A percentile compares a stretch with the other conserved stretches of the same genome.
Evolutionary conservation across 352 stramenopile genomes (phyloP).

Genomic region (Lagenidium giganteum): DNA sequence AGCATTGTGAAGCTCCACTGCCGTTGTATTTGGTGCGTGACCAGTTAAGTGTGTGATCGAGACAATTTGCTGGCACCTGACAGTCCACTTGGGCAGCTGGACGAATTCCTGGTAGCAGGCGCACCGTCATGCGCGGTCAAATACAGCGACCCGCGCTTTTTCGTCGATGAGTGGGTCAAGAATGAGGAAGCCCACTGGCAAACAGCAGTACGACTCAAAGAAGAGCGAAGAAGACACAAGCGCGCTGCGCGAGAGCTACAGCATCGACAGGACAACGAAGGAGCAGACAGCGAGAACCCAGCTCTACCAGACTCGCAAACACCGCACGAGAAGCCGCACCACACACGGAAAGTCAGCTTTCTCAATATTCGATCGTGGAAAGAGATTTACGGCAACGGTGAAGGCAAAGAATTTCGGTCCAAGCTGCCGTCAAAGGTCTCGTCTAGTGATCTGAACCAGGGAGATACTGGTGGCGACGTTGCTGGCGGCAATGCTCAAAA

Average conservation of each 20-base stretch:
- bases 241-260: slow-evolving; percentile 5
- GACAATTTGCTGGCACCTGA: background rate
- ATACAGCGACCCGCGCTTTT: slow-evolving; percentile 55
- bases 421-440: slow-evolving; percentile 14
- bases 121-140: slow-evolving; percentile 14
- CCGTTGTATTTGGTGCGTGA: slow-evolving; percentile 33
- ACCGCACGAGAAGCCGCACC: too few species aligned
- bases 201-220: slow-evolving; percentile 23
- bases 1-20: slow-evolving; percentile 30
- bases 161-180: slow-evolving; percentile 56
- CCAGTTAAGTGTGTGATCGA: background rate
- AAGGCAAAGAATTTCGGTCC: slow-evolving; percentile 50
- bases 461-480: slow-evolving; percentile 7
- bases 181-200: slow-evolving; percentile 30
- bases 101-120: slow-evolving; percentile 23
- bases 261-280: slow-evolving; percentile 7
- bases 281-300: too few species aligned
- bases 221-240: slow-evolving; percentile 21
- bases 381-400: slow-evolving; percentile 55
- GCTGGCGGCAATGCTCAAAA: slow-evolving; percentile 14
- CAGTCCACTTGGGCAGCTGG: too few species aligned
- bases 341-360: slow-evolving; percentile 40
- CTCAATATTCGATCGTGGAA: slow-evolving; percentile 57
- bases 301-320: slow-evolving; percentile 18
- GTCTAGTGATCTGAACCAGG: slow-evolving; percentile 14